Evolutionary conservation across 129 eudicot genomes (phyloP).

Genomic region (Saposhnikovia divaricata): DNA sequence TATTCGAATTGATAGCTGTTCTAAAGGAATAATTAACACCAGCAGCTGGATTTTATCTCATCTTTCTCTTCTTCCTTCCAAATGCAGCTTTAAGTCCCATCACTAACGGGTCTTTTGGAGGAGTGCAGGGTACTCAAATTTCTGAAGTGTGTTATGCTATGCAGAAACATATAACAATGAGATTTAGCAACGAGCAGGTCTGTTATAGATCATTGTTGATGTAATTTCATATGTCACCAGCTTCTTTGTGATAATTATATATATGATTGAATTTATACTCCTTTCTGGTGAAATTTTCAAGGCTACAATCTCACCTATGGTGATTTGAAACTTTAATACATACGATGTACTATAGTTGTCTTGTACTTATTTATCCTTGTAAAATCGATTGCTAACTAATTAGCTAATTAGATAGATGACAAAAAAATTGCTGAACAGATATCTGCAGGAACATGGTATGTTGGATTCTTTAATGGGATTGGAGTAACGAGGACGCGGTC

Average conservation of each 20-base stretch:
- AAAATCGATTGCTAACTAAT: neutral
- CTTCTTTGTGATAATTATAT: neutral
- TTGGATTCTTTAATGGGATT: constrained; percentile 87
- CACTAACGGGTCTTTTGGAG: constrained; percentile 55
- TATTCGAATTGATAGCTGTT: neutral
- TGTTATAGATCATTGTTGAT: neutral
- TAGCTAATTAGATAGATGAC: constrained; percentile 12
- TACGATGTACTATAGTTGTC: neutral
- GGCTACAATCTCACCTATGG: neutral
- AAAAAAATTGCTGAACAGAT: constrained; percentile 38
- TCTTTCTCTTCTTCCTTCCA: constrained; percentile 2
- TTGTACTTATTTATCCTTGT: neutral
- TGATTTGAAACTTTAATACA: neutral
- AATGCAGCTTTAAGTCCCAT: constrained; percentile 55
- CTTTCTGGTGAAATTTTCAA: neutral
- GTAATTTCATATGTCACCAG: neutral
- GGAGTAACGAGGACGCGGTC: constrained; percentile 83
- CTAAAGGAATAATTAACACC: neutral
- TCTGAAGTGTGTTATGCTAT: constrained; percentile 75
- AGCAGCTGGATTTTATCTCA: neutral
- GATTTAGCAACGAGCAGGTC: constrained; percentile 85
- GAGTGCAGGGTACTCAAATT: constrained; percentile 42
- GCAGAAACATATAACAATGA: constrained; percentile 61
- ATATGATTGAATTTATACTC: neutral
- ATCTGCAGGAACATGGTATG: constrained; percentile 79